Evolutionary conservation across 768 basidiomycete genomes (phyloP).

Genomic region (Tulasnella sp.): DNA sequence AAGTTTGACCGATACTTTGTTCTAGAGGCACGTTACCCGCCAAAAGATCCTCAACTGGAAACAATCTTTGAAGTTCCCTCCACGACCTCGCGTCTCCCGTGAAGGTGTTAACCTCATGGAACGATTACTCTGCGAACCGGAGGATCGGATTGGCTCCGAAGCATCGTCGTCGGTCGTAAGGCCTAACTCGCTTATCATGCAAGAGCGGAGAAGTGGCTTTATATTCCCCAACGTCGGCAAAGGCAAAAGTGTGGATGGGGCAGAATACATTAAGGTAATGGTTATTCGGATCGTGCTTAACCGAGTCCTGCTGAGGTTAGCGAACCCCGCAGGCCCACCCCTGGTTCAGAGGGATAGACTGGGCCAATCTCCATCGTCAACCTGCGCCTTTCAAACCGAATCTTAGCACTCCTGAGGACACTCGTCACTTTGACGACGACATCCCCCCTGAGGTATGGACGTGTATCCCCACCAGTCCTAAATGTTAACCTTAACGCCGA

Average conservation of each 20-base stretch:
- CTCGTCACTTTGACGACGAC: conserved; percentile 90
- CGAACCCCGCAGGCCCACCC: conserved; percentile 57
- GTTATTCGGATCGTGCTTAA: neutral
- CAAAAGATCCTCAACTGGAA: conserved; percentile 98
- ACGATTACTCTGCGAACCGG: conserved; percentile 86
- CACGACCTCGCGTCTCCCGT: conserved; percentile 72
- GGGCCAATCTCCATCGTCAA: conserved; percentile 74
- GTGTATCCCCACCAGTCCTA: conserved; percentile 21
- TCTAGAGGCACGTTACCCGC: conserved; percentile 81
- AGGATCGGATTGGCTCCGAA: conserved; percentile 84
- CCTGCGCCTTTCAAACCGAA: conserved; percentile 86
- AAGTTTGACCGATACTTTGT: neutral
- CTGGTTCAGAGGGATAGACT: conserved; percentile 90
- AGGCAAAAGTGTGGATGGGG: conserved; percentile 63
- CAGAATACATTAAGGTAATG: conserved; percentile 77
- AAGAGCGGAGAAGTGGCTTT: conserved; percentile 69
- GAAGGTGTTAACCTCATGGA: conserved; percentile 85
- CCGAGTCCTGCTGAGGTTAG: neutral
- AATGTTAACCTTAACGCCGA: conserved; percentile 22
- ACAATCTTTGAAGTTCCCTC: conserved; percentile 77
- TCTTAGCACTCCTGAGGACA: conserved; percentile 73
- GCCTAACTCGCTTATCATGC: conserved; percentile 68
- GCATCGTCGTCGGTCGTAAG: conserved; percentile 56
- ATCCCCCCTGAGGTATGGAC: conserved; percentile 76
- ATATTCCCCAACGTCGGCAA: conserved; percentile 41